These are phyloP conservation scores for Chamaecyparis obtusa DNA, from an alignment of 75 land plant species.

Conservation along the genomic window DNA sequence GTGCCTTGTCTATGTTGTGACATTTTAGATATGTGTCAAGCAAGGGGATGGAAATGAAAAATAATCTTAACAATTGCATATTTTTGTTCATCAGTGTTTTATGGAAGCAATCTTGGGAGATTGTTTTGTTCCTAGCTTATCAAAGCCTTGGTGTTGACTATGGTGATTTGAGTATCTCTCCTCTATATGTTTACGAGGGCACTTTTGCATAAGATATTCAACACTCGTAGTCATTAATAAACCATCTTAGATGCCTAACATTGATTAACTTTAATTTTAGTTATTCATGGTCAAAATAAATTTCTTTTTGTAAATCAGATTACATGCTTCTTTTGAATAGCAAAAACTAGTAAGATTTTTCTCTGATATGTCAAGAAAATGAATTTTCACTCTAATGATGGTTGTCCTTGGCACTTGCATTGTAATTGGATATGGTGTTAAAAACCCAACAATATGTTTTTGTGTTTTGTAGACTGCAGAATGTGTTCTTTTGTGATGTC, in stretches of 20 bases:
- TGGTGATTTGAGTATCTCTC: constrained; percentile 45
- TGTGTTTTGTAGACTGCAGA: no score
- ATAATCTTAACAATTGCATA: not conserved
- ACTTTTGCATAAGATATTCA: constrained; percentile 25
- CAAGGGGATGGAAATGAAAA: no score
- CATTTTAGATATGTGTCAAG: no score
- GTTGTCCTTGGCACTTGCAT: constrained; percentile 71
- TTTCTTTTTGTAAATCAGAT: not conserved
- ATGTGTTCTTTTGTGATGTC: no score
- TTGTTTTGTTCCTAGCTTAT: constrained; percentile 23
- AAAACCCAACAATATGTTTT: no score
- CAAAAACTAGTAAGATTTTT: not conserved
- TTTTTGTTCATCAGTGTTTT: not conserved
- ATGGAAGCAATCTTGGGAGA: constrained; percentile 10
- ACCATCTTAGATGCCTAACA: not conserved
- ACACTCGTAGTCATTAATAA: constrained; percentile 15
- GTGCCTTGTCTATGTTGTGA: no score
- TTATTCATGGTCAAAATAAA: not conserved
- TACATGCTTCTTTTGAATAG: not conserved
- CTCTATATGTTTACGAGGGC: constrained; percentile 39
- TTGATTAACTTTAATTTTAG: not conserved
- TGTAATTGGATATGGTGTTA: constrained; percentile 73
- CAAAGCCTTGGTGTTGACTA: constrained; percentile 47
- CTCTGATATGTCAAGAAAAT: not conserved
- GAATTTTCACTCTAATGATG: constrained; percentile 17